Evolutionary conservation across 768 basidiomycete genomes (phyloP), one percentile per base, ranked within the genome.

Genomic region (Russula lepida): DNA sequence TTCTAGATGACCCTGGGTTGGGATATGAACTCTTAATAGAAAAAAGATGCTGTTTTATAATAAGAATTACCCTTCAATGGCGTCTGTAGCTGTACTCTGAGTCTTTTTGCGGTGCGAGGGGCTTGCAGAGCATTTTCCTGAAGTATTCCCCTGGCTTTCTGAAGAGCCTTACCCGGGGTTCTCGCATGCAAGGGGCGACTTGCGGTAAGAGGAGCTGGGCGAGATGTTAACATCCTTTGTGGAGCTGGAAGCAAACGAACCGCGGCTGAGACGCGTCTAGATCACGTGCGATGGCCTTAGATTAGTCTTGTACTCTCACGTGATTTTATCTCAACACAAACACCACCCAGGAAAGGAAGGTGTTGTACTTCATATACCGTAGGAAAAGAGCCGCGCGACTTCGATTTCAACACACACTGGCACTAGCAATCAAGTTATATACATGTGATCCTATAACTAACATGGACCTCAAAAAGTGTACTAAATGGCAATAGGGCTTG

Each of bases 91-190:
- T 63, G 49, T 28, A 47, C 58, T 63, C 69, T 71, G 35, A 76
- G 77, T 61, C 80, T 81, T 51, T 59, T 75, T 66, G 76, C 76
- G 1, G 81, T 77, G 66, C 66, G 73, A 7, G 75, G 69, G 28
- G 69, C 76, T 11, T 76, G 70, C 41, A 73, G 51, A 4, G 75
- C 76, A 66, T 87, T 85, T 66, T 86, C 83, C 63, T 78, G 78
- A 32, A 78, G 70, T 28, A 70, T 71, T 48, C 67, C 62, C 53
- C 73, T 65, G 66, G 73, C 68, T 71, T 76, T 74, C 69, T 70
- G 72, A 33, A 75, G 71, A 12, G 67, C 74, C 35, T 78, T 74
- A n/a, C 79, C 83, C 2, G 85, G 86, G 0, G 85, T 88, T 70
- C 81, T 85, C 1, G 76, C 67, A 27, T 63, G 59, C 19, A 55